Evolutionary conservation across 176 grass and related monocot species (phyloP).

Genomic region (Juncus effusus): DNA sequence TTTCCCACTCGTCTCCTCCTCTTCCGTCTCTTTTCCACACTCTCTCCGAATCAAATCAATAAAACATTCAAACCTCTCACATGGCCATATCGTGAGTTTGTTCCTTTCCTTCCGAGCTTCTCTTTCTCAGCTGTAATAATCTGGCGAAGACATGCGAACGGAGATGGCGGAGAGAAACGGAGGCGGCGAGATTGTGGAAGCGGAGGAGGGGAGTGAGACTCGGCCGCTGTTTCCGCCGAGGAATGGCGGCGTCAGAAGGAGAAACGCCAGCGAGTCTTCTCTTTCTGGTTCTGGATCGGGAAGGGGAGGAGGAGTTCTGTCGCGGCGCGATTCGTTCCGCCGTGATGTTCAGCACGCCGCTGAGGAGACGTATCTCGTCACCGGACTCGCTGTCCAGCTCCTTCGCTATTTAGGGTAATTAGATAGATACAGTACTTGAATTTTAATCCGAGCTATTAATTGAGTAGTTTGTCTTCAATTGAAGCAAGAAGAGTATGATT

Average conservation of each 20-base stretch:
- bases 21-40: neutral
- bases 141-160: neutral
- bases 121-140: neutral
- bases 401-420: constrained; percentile 90
- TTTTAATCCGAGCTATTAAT: neutral
- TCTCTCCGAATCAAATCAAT: neutral
- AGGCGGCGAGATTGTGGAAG: neutral
- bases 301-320: neutral
- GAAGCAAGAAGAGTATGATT: neutral
- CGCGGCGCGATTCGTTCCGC: constrained; percentile 25
- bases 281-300: neutral
- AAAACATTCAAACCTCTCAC: neutral
- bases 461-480: neutral
- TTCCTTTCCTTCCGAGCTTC: neutral
- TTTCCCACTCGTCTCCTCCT: constrained; percentile 1
- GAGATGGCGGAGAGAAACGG: neutral
- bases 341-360: constrained; percentile 38
- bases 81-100: neutral
- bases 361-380: constrained; percentile 66
- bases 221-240: neutral
- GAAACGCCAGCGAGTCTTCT: constrained; percentile 13
- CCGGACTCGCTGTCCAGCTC: constrained; percentile 64
- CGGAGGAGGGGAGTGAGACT: neutral
- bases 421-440: neutral
- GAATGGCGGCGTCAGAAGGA: constrained; percentile 23